Base-by-base conservation (phyloP, 1,284 basidiomycete genomes). In the Agroathelia rolfsii region DNA sequence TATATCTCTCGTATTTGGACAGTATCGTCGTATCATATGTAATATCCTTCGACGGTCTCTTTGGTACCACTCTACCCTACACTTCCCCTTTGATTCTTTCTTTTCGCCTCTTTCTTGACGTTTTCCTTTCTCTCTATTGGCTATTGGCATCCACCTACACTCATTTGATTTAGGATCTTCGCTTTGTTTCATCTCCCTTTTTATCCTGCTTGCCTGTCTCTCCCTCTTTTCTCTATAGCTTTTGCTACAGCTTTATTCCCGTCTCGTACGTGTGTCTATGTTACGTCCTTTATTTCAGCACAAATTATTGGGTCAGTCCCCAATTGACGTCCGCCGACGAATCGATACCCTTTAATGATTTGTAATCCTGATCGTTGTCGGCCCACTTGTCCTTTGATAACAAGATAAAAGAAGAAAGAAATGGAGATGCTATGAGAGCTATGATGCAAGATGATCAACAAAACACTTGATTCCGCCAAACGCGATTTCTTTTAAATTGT, bases 61-160 rank as follows among this genome's bases (percentile, higher is more conserved):
- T 11, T 31, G 18, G 21, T 33, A 41, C 43, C 42, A 42, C 39
- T 29, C 41, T 33, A 32, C 28, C 32, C 37, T 33, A 39, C 41
- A 38, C 44, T 45, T 38, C 45, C 40, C 29, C 45, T 40, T 39
- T 36, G 43, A 41, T 44, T 46, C 41, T 42, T 47, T 41, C 39
- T 43, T 45, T 38, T 51, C 45, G 38, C 44, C 50, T 53, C 51
- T 45, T 46, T 45, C 44, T 52, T 53, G 53, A 52, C 48, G 43
- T 49, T 41, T 49, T 46, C 49, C 44, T 54, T 54, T 52, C 43
- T 46, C 47, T 45, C 37, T 49, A 46, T 42, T 39, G 39, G 37
- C 40, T 42, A 45, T 39, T 43, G 37, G 53, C 66, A 65, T 41
- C 47, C 46, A 42, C 43, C 35, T 53, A 53, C 47, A 51, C 52